These are phyloP conservation scores for Gnomoniopsis smithogilvyi DNA, from an alignment of 2,329 filamentous ascomycete species.

Conservation along the genomic window DNA sequence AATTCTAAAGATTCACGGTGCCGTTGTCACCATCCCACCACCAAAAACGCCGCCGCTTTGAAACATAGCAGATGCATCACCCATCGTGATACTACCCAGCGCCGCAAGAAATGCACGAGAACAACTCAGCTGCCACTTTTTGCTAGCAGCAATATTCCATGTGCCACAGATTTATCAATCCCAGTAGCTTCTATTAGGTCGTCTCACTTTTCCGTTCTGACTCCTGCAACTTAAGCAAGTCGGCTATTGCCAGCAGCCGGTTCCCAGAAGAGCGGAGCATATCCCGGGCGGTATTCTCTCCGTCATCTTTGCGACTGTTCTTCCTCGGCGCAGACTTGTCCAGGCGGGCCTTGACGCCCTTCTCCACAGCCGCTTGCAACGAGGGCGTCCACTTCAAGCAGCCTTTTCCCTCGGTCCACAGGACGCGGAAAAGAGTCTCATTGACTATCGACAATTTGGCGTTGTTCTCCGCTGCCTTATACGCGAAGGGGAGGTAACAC, in stretches of 20 bases:
- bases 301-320: slow-evolving; percentile 24
- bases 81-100: neutral
- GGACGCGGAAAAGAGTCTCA: slow-evolving; percentile 60
- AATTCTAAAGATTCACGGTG: neutral
- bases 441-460: slow-evolving; percentile 68
- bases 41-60: neutral
- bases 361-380: slow-evolving; percentile 38
- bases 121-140: neutral
- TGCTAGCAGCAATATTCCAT: neutral
- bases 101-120: neutral
- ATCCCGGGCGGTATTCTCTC: slow-evolving; percentile 12
- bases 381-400: slow-evolving; percentile 31
- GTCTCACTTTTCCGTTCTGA: neutral
- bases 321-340: slow-evolving; percentile 43
- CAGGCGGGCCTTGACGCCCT: slow-evolving; percentile 47
- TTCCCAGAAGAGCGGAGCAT: slow-evolving; percentile 12
- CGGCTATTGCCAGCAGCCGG: slow-evolving; percentile 7
- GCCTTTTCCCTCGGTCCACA: slow-evolving; percentile 36
- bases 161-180: no score
- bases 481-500: slow-evolving; percentile 64
- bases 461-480: slow-evolving; percentile 65
- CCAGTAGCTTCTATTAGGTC: no score
- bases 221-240: slow-evolving; percentile 4
- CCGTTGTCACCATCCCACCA: neutral
- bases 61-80: neutral